Evolutionary conservation across 306 rosid species (phyloP), one percentile per base, ranked within the genome.

Genomic region (Acacia acuminata): DNA sequence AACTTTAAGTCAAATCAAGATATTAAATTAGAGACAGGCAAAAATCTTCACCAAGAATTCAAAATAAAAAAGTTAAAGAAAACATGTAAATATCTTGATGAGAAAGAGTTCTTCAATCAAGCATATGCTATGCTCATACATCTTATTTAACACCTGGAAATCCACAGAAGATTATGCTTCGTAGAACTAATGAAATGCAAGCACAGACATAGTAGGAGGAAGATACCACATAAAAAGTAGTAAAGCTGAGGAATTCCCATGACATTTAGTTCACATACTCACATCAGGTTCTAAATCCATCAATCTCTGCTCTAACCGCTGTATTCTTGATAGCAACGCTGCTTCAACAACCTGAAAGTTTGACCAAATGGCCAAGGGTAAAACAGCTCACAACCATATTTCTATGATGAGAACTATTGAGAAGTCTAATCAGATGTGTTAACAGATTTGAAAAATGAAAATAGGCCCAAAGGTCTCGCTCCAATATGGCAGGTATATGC

Each of bases 211-310:
- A 42, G 32, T 70, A 42, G 51, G 51, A 30, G 67, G 48, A 76
- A 55, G 50, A 82, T 12, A 56, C 63, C 47, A 32, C 48, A 66
- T 56, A 27, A 77, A 64, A 64, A 27, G 76, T 7, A 44, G 61
- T 81, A 63, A 84, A 76, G 38, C 64, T 48, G 45, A 48, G 47
- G 75, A 79, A 6, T 78, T 68, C 10, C 79, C 15, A 65, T n/a
- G 60, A 86, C 65, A 40, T 81, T 85, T 74, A 12, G 60, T 75
- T 77, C 45, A 42, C 91, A 89, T 95, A 93, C 98, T 95, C 97
- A 95, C 97, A 86, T 96, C 91, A 86, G 99, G 99, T 96, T 96
- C 99, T 91, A 96, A 83, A 75, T 87, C 72, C 87, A 96, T 91
- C 79, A 96, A 83, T 84, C 82, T 91, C 64, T 82, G 90, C 85